phyloP scores from a whole-genome alignment of 495 filamentous ascomycete species.

The Lasiosphaeria ovina region DNA sequence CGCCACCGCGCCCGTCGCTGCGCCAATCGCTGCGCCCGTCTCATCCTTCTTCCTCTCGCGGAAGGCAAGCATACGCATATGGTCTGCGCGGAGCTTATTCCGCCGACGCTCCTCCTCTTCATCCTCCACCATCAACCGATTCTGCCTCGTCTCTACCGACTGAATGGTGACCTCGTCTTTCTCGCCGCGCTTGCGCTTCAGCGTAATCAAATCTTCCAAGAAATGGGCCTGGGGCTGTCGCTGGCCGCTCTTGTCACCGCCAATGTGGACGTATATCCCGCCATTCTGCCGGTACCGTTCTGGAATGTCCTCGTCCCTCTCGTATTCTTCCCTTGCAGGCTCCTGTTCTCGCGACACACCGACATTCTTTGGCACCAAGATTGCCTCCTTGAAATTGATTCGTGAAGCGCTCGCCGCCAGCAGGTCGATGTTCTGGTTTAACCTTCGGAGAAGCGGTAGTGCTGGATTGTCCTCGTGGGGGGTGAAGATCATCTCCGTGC shows the following conservation, averaged over 20 bases:
- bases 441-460: conserved; percentile 41
- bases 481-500: conserved; percentile 74
- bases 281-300: conserved; percentile 33
- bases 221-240: conserved; percentile 45
- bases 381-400: conserved; percentile 41
- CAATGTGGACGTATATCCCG: conserved; percentile 35
- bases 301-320: conserved; percentile 25
- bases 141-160: conserved; percentile 37
- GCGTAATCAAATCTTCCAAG: conserved; percentile 42
- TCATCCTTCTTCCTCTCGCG: conserved; percentile 24
- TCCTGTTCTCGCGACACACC: neutral
- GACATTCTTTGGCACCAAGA: conserved; percentile 15
- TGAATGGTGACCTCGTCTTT: conserved; percentile 52
- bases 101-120: conserved; percentile 31
- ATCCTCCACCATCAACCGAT: conserved; percentile 32
- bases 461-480: conserved; percentile 42
- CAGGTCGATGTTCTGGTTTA: conserved; percentile 55
- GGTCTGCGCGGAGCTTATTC: conserved; percentile 25
- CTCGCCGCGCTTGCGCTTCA: conserved; percentile 56
- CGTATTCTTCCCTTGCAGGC: conserved; percentile 7
- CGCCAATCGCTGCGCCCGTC: neutral
- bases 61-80: conserved; percentile 26
- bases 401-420: conserved; percentile 56
- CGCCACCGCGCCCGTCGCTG: neutral
- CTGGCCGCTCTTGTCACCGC: conserved; percentile 35